phyloP scores from a whole-genome alignment of 2,329 filamentous ascomycete genomes.

The Dactylellina haptotyla region DNA sequence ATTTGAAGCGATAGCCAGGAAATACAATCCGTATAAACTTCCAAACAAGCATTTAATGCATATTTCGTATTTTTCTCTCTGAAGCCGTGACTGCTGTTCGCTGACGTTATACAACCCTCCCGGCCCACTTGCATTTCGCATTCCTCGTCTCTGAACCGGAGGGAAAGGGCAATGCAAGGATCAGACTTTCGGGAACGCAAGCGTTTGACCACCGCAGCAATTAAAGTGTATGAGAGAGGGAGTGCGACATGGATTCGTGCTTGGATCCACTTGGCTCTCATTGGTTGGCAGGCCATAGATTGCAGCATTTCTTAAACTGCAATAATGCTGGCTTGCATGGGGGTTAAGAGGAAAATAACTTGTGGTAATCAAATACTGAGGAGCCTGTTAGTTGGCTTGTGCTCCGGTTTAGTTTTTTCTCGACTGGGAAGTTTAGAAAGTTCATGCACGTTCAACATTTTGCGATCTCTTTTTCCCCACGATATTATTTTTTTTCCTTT shows the following conservation, averaged over 20 bases:
- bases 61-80: no score
- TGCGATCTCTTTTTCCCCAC: not conserved
- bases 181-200: constrained; percentile 21
- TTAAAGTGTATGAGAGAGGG: not conserved
- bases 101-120: constrained; percentile 13
- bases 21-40: no score
- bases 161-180: constrained; percentile 29
- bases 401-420: not conserved
- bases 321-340: constrained; percentile 14
- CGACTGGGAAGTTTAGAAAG: not conserved
- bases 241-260: constrained; percentile 40
- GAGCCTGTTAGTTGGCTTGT: constrained; percentile 1
- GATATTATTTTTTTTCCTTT: not conserved
- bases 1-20: not conserved
- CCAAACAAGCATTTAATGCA: no score
- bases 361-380: not conserved
- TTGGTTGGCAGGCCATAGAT: constrained; percentile 10
- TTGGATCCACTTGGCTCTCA: constrained; percentile 31
- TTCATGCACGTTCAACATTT: not conserved
- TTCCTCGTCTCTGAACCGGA: not conserved
- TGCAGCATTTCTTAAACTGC: constrained; percentile 16
- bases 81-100: constrained; percentile 4
- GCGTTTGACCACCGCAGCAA: constrained; percentile 47
- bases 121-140: constrained; percentile 2
- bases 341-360: constrained; percentile 8